phyloP scores from a whole-genome alignment of 192 early-diverging fungal species.

The Rhizophagus prolifer region DNA sequence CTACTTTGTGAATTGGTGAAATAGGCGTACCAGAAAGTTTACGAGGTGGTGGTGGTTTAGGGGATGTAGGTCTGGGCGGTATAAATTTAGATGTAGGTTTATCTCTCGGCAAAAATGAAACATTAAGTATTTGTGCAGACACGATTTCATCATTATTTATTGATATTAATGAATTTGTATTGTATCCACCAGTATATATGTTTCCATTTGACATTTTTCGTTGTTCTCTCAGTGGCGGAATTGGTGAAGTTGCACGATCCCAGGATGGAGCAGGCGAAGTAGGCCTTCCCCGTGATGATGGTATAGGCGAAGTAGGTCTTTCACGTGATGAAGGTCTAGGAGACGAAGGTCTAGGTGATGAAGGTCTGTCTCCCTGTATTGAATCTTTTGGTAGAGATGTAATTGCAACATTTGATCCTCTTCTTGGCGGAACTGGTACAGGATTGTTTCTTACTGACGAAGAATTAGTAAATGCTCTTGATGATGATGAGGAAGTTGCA shows the following conservation, averaged over 20 bases:
- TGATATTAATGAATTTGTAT: background rate
- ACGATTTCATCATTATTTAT: background rate
- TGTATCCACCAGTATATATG: too few relatives aligned
- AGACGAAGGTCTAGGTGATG: background rate
- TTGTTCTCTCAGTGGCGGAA: conserved; percentile 3
- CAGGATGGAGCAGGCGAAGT: background rate
- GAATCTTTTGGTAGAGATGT: background rate
- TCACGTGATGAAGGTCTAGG: background rate
- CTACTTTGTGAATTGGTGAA: background rate
- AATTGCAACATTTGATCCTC: background rate
- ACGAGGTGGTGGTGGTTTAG: background rate
- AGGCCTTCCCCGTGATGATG: background rate
- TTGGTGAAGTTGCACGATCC: background rate
- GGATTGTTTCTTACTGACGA: background rate
- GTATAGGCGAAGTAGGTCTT: conserved; percentile 3
- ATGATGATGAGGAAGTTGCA: background rate
- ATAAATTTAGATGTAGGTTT: background rate
- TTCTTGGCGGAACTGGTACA: background rate
- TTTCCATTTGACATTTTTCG: background rate
- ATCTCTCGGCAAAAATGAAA: background rate
- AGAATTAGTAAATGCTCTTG: background rate
- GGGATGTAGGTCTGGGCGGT: background rate
- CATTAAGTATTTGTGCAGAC: conserved; percentile 3
- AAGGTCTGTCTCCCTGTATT: background rate
- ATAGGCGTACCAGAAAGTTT: background rate